Evolutionary conservation across 2,329 filamentous ascomycete species (phyloP).

Genomic region (Alternaria panax): DNA sequence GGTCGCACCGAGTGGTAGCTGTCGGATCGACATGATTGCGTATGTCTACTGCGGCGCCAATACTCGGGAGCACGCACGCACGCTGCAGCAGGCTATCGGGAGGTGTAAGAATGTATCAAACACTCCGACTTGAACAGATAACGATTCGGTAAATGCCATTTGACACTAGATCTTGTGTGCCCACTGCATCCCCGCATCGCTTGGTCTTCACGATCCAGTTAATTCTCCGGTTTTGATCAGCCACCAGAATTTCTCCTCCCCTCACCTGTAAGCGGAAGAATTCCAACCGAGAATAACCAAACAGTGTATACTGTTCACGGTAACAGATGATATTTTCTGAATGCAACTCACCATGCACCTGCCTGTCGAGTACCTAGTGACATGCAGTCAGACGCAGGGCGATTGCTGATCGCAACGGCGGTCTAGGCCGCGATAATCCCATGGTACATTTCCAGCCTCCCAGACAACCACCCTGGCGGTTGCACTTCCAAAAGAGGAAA

Average conservation of each 20-base stretch:
- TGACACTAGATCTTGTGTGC: neutral
- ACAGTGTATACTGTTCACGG: neutral
- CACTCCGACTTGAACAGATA: neutral
- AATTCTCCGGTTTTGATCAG: slow-evolving; percentile 6
- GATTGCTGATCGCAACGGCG: slow-evolving; percentile 9
- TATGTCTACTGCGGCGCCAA: neutral
- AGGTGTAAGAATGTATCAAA: no score
- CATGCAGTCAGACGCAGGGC: neutral
- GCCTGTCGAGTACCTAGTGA: neutral
- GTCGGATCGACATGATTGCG: neutral
- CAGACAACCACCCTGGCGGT: slow-evolving; percentile 1
- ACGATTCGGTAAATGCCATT: neutral
- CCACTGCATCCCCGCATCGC: neutral
- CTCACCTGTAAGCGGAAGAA: slow-evolving; percentile 2
- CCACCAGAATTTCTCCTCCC: slow-evolving; percentile 6
- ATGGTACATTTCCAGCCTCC: neutral
- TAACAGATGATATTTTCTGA: neutral
- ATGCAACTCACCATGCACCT: neutral
- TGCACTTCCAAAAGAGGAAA: slow-evolving; percentile 7
- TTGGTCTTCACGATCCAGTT: neutral
- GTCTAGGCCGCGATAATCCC: slow-evolving; percentile 4
- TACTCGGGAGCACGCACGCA: neutral
- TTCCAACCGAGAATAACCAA: neutral
- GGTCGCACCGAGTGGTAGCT: neutral
- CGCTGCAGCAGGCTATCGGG: no score